Evolutionary conservation across 2,329 filamentous ascomycete species (phyloP).

Genomic region (Fusarium tanahbumbuense): DNA sequence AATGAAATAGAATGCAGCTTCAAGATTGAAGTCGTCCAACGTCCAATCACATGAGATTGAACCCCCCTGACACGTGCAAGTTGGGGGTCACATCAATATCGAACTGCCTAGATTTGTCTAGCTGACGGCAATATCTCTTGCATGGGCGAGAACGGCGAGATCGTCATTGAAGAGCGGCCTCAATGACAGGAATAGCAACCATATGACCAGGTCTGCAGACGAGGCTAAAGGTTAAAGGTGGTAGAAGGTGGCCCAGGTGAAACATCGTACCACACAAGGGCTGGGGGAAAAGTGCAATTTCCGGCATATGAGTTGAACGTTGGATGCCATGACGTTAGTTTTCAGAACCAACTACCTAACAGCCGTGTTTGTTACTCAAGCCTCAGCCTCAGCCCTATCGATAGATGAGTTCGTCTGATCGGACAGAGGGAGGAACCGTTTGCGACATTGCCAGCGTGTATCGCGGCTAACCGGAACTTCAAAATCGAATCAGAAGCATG

Average conservation of each 20-base stretch:
- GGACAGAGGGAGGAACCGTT: neutral
- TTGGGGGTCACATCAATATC: neutral
- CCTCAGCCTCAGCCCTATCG: slow-evolving; percentile 1
- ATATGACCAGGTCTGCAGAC: neutral
- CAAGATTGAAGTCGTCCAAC: slow-evolving; percentile 3
- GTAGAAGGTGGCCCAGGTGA: neutral
- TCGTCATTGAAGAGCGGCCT: slow-evolving; percentile 2
- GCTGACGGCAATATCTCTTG: slow-evolving; percentile 1
- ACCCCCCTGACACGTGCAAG: slow-evolving; percentile 14
- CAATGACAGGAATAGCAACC: slow-evolving; percentile 9
- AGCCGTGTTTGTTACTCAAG: neutral
- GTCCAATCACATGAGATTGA: slow-evolving; percentile 12
- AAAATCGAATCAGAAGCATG: neutral
- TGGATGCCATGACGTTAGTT: neutral
- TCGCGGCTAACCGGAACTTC: neutral
- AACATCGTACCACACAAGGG: neutral
- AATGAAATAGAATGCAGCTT: neutral
- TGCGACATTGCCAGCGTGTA: neutral
- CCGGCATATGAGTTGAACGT: neutral
- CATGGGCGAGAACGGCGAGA: slow-evolving; percentile 2
- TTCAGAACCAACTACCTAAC: neutral
- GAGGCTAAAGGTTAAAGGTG: neutral
- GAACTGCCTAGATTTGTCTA: slow-evolving; percentile 28
- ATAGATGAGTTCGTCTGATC: neutral
- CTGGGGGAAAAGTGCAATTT: neutral